Evolutionary conservation across 1,139 yeast species (phyloP), one percentile per base, ranked within the genome.

Genomic region (Hyphopichia burtonii): DNA sequence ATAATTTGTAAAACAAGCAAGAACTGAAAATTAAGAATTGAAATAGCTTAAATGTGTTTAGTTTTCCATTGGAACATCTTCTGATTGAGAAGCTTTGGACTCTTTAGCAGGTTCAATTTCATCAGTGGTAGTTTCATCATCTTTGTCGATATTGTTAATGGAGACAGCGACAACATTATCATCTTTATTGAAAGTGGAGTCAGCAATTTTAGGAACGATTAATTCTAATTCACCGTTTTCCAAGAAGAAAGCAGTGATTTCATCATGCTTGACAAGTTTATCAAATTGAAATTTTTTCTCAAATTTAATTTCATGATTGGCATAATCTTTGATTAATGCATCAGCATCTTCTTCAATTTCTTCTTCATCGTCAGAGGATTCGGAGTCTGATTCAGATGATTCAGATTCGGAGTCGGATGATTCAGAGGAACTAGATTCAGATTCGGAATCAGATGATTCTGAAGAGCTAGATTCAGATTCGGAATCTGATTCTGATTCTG

Each of bases 261-360:
- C 61, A 38, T 67, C 63, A 41, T 61, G 66, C 46, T 68, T 68
- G 50, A 73, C 61, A 36, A 63, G 44, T 55, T 71, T 71, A 45
- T 69, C 76, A 51, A 73, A 73, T 48, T 66, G 67, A 55, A 71
- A 71, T 46, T 68, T 71, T 57, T 73, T 73, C 54, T 72, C 77
- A 46, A 73, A 73, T 44, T 59, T 61, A 47, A 73, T 65, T 56
- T 70, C 76, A 44, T 68, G 66, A 45, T 70, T 66, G 42, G 61
- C 54, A 55, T 61, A 72, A 40, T 71, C 75, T 49, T 63, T 59
- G 46, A 70, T 71, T 40, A 72, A 62, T 33, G 59, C 52, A 48
- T 63, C 58, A 14, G 75, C 68, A 42, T 73, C 78, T 55, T 73
- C 78, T 48, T 59, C 56, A 35, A 73, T 53, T 54, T 71, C 78